Evolutionary conservation across 2,329 filamentous ascomycete genomes (phyloP).

Genomic region (Aschersonia sp.): DNA sequence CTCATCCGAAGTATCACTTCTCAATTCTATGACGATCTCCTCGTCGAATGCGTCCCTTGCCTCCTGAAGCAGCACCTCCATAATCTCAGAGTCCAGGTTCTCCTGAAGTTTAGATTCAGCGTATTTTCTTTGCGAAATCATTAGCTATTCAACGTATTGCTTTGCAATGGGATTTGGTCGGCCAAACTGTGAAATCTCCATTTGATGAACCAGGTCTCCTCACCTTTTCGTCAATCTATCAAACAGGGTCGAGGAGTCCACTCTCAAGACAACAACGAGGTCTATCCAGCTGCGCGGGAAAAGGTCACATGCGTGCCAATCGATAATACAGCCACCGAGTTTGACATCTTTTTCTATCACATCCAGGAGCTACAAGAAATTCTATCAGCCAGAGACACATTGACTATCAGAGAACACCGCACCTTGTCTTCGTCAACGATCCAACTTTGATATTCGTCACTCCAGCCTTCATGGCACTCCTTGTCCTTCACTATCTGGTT

Average conservation of each 20-base stretch:
- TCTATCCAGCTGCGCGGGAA: constrained; percentile 93
- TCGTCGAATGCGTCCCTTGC: constrained; percentile 75
- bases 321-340: constrained; percentile 74
- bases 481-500: constrained; percentile 87
- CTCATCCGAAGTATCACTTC: constrained; percentile 68
- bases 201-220: constrained; percentile 2
- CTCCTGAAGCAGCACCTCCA: constrained; percentile 86
- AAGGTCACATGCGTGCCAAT: constrained; percentile 96
- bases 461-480: constrained; percentile 75
- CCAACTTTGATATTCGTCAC: constrained; percentile 74
- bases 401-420: constrained; percentile 7
- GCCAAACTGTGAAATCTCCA: too few species aligned
- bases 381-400: background rate
- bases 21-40: constrained; percentile 79
- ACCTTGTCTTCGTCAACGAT: constrained; percentile 97
- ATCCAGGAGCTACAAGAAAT: constrained; percentile 54
- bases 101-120: constrained; percentile 81
- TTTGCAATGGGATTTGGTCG: too few species aligned
- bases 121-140: constrained; percentile 48
- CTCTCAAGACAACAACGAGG: constrained; percentile 80
- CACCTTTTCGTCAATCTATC: constrained; percentile 68
- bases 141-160: background rate
- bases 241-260: constrained; percentile 67
- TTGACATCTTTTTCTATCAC: constrained; percentile 71
- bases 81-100: constrained; percentile 94